These are phyloP conservation scores for Heterobasidion irregulare DNA, from an alignment of 1,284 basidiomycete species.

Conservation along the genomic window DNA sequence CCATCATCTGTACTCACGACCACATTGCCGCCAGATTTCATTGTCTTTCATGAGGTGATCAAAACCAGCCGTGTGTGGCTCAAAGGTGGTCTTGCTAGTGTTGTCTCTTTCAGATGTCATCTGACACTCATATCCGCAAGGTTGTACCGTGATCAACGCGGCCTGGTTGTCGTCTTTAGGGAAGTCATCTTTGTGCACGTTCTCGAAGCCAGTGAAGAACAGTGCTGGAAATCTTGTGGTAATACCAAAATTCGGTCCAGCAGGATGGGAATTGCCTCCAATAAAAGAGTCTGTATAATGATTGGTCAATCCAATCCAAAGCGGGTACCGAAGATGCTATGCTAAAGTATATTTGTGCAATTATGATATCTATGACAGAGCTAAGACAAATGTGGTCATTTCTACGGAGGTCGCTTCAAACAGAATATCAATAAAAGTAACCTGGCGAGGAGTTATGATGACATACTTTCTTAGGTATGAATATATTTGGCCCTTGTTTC, in stretches of 20 bases:
- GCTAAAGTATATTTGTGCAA: too few relatives aligned
- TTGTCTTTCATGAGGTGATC: slow-evolving; percentile 81
- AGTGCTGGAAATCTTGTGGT: slow-evolving; percentile 58
- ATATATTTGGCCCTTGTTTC: slow-evolving; percentile 19
- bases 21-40: slow-evolving; percentile 74
- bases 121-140: slow-evolving; percentile 27
- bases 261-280: slow-evolving; percentile 79
- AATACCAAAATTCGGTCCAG: slow-evolving; percentile 76
- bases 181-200: slow-evolving; percentile 74
- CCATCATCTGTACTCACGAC: slow-evolving; percentile 78
- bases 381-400: too few relatives aligned
- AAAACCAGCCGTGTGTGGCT: slow-evolving; percentile 72
- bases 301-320: neutral
- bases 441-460: neutral
- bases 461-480: slow-evolving; percentile 22
- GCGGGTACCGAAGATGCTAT: neutral
- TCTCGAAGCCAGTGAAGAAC: slow-evolving; percentile 78
- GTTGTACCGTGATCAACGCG: slow-evolving; percentile 81
- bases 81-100: slow-evolving; percentile 50
- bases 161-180: slow-evolving; percentile 85
- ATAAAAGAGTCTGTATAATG: slow-evolving; percentile 39
- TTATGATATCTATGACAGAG: too few relatives aligned
- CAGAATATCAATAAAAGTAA: neutral
- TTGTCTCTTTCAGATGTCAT: slow-evolving; percentile 6
- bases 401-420: neutral